Evolutionary conservation across 192 early-diverging fungal genomes (phyloP).

Genomic region (Phycomyces blakesleeanus): DNA sequence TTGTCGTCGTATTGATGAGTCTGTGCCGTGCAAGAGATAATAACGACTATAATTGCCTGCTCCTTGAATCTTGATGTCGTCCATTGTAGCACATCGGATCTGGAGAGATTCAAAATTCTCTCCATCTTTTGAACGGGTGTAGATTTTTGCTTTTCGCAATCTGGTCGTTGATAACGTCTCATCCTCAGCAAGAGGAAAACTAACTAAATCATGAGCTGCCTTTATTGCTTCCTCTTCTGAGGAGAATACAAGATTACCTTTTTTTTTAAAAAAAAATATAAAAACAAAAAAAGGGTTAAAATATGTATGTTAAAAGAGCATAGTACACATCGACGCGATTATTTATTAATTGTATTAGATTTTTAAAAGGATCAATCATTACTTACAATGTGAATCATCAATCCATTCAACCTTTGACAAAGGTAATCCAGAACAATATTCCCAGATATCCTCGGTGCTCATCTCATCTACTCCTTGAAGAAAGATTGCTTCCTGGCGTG

Average conservation of each 20-base stretch:
- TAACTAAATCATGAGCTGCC: background rate
- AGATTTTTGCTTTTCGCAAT: background rate
- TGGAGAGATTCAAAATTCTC: background rate
- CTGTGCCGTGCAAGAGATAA: slow-evolving; percentile 36
- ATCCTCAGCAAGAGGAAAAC: background rate
- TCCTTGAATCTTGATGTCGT: slow-evolving; percentile 30
- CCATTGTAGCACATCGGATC: background rate
- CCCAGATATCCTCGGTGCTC: slow-evolving; percentile 42
- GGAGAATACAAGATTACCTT: slow-evolving; percentile 14
- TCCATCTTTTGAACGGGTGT: background rate
- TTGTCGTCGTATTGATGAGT: background rate
- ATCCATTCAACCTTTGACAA: slow-evolving; percentile 47
- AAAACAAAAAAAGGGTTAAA: background rate
- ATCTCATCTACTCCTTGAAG: slow-evolving; percentile 45
- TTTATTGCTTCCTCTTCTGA: background rate
- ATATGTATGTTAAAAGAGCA: too few species aligned
- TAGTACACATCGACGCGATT: too few species aligned
- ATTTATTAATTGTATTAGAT: too few species aligned
- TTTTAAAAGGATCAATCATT: too few species aligned
- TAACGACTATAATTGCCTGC: slow-evolving; percentile 41
- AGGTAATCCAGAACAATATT: slow-evolving; percentile 36
- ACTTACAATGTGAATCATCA: slow-evolving; percentile 43
- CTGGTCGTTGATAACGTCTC: background rate
- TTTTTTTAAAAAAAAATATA: background rate
- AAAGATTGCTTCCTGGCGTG: slow-evolving; percentile 32